Percentiles rank a stretch among this genome's conserved stretches.
Conservation (phyloP, 225 moss, liverwort and hornwort genomes). For the Bryum argenteum region DNA sequence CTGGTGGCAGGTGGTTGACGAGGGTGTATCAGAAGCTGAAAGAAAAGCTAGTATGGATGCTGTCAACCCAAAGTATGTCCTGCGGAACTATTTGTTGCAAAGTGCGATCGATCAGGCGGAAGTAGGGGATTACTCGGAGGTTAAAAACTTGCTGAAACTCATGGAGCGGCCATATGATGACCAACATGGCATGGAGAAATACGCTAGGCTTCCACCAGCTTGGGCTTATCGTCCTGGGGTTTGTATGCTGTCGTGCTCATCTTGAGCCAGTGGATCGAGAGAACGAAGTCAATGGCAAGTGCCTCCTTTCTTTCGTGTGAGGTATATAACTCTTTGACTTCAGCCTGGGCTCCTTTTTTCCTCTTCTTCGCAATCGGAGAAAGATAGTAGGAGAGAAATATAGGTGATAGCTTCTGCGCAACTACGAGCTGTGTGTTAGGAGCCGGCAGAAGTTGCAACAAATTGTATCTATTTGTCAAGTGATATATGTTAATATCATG, state of each 20-base stretch:
- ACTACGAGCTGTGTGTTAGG: not conserved
- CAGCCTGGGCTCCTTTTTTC: not conserved
- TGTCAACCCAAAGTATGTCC: slow-evolving; percentile 88
- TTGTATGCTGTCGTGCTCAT: slow-evolving; percentile 98
- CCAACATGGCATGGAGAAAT: slow-evolving; percentile 97
- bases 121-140: slow-evolving; percentile 82
- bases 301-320: slow-evolving; percentile 17
- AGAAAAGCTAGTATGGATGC: slow-evolving; percentile 72
- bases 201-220: slow-evolving; percentile 96
- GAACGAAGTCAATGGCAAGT: slow-evolving; percentile 11
- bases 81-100: slow-evolving; percentile 91
- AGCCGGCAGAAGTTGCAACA: slow-evolving; percentile 21
- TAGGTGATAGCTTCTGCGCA: slow-evolving; percentile 4
- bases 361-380: not conserved
- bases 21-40: slow-evolving; percentile 70
- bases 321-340: slow-evolving; percentile 13
- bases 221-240: slow-evolving; percentile 99
- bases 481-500: slow-evolving; percentile 15
- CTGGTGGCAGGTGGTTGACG: slow-evolving; percentile 61
- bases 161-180: slow-evolving; percentile 88
- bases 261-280: slow-evolving; percentile 36
- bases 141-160: slow-evolving; percentile 70
- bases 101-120: slow-evolving; percentile 96
- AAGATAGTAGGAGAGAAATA: slow-evolving; percentile 6
- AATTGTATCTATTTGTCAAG: slow-evolving; percentile 10